Conservation (phyloP, 805 yeast genomes). For the Myxozyma neglecta region DNA sequence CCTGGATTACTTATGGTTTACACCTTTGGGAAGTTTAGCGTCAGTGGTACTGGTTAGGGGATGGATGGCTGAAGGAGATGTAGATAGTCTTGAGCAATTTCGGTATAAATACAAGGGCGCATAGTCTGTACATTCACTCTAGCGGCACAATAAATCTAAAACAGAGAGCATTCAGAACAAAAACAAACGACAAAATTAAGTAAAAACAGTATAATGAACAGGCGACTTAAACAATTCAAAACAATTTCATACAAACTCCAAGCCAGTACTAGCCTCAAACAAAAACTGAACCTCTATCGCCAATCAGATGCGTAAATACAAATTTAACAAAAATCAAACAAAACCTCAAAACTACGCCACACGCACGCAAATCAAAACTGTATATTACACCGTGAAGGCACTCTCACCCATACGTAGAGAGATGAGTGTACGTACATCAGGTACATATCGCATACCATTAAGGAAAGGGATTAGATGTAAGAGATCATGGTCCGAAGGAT, state of each 20-base stretch:
- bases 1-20: slow-evolving; percentile 26
- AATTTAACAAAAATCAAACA: neutral
- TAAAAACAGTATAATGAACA: neutral
- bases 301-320: too few relatives aligned
- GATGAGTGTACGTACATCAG: slow-evolving; percentile 79
- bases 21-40: slow-evolving; percentile 15
- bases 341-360: neutral
- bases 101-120: slow-evolving; percentile 32
- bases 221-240: neutral
- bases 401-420: slow-evolving; percentile 47
- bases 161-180: neutral
- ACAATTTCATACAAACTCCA: neutral
- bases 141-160: neutral
- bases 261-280: too few relatives aligned
- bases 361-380: too few relatives aligned
- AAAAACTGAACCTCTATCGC: too few relatives aligned
- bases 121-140: neutral
- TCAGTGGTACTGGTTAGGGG: slow-evolving; percentile 16
- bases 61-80: slow-evolving; percentile 32
- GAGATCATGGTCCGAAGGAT: slow-evolving; percentile 84
- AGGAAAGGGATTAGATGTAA: slow-evolving; percentile 78
- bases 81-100: slow-evolving; percentile 23
- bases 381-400: slow-evolving; percentile 15
- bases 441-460: slow-evolving; percentile 70
- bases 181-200: neutral